Base-by-base conservation (phyloP, 129 eudicot genomes). In the Centaurea solstitialis region DNA sequence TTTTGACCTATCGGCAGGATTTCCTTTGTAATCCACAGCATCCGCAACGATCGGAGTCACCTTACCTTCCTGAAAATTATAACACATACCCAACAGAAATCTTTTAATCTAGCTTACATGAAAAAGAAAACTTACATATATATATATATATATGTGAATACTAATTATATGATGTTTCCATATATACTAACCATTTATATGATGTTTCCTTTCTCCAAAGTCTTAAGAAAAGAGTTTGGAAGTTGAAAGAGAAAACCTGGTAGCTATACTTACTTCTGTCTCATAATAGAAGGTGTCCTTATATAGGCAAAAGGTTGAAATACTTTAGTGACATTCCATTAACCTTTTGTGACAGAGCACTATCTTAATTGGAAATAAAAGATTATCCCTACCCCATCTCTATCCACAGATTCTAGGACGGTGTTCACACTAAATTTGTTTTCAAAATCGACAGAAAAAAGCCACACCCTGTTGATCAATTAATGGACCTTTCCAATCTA, bases 11-110 rank as follows among this genome's bases (percentile, higher is more conserved):
- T 93, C 92, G 57, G 98, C 98, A 20, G 98, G 99, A 53, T 23
- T 80, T 4, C 98, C 99, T 39, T 88, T 91, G 87, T 88, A 91
- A 71, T 96, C 93, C 3, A 89, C 89, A 23, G 97, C 98, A 87
- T 91, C 99, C 4, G 87, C 83, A 18, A 88, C 92, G 1, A 84
- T 86, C 87, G 76, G 69, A 68, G 90, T 91, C 86, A 81, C 74
- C 86, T 95, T 92, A 50, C 81, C 91, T 18, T 89, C 94, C 96
- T 91, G 88, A 81, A 75, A 41, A 33, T 33, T 33, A 26, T 26
- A 33, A 67, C 71, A 41, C n/a, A 57, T 11, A 76, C 18, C 66
- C 30, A 61, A 43, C 18, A 38, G 45, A 26, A 7, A 28, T 9
- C 7, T 15, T 6, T 13, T 33, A 33, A 33, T 45, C 41, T 6